A percentile compares a stretch with the other conserved stretches of the same genome.
These are phyloP conservation scores for Raphanus hybrid DNA, from an alignment of 441 rosid species.

Conservation along the genomic window DNA sequence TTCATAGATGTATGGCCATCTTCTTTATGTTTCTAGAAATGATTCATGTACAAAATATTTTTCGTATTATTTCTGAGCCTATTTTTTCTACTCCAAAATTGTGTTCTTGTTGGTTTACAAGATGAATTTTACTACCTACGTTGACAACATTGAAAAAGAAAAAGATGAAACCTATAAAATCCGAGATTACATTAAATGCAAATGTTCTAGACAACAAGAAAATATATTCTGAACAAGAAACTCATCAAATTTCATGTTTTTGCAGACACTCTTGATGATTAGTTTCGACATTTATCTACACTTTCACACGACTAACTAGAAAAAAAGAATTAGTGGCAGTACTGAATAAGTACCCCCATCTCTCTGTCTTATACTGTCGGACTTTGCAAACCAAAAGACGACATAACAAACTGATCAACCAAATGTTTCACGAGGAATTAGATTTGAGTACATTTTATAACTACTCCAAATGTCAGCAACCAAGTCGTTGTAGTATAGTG, in stretches of 20 bases:
- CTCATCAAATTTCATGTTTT: not conserved
- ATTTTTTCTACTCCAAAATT: not conserved
- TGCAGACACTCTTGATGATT: not conserved
- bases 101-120: not conserved
- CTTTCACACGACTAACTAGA: not conserved
- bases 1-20: not conserved
- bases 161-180: not conserved
- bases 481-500: conserved; percentile 88
- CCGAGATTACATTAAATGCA: not conserved
- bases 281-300: not conserved
- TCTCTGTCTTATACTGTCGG: not conserved
- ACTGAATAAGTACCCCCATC: not conserved
- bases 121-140: not conserved
- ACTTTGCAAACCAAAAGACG: not conserved
- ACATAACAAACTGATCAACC: not conserved
- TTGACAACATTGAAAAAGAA: not conserved
- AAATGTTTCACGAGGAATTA: not conserved
- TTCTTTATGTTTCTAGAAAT: not conserved
- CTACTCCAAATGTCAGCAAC: not conserved
- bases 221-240: not conserved
- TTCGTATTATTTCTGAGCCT: not conserved
- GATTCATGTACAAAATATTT: not conserved
- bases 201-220: not conserved
- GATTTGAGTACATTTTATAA: too few species aligned
- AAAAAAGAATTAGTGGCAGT: not conserved